phyloP scores from a whole-genome alignment of 1,284 basidiomycete genomes.

The Kwoniella shivajii region DNA sequence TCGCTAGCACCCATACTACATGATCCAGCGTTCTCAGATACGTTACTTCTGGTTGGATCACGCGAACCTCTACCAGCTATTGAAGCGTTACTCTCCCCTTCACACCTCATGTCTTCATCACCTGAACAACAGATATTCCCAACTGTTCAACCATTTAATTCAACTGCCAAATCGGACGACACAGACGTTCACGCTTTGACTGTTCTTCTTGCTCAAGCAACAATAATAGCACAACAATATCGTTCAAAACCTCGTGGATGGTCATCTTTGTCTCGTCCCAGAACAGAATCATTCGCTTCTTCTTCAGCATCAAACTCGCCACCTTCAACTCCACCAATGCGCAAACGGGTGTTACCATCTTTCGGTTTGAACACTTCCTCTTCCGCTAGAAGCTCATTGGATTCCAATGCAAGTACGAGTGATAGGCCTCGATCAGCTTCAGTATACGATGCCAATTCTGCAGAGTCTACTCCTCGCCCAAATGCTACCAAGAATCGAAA shows the following conservation, averaged over 20 bases:
- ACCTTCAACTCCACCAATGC: constrained; percentile 10
- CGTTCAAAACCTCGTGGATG: constrained; percentile 10
- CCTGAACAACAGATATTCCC: constrained; percentile 36
- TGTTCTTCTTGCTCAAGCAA: constrained; percentile 32
- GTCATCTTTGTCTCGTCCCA: neutral
- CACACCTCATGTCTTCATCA: constrained; percentile 27
- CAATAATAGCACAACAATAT: constrained; percentile 28
- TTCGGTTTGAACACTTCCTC: constrained; percentile 8
- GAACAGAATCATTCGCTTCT: constrained; percentile 14
- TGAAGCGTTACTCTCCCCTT: constrained; percentile 39
- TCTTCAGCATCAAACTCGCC: constrained; percentile 9
- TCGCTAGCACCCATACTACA: constrained; percentile 40
- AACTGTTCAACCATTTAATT: constrained; percentile 33
- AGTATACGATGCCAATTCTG: neutral
- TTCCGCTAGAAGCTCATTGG: constrained; percentile 19
- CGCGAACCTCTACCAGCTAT: constrained; percentile 31
- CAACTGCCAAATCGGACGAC: neutral
- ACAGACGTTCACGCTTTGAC: constrained; percentile 24
- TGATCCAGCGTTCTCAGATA: constrained; percentile 35
- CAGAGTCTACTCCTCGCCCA: neutral
- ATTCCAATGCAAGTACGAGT: constrained; percentile 3
- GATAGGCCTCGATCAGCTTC: constrained; percentile 1
- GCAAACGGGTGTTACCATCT: constrained; percentile 10
- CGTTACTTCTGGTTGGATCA: constrained; percentile 40
- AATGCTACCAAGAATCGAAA: neutral